Evolutionary conservation across 768 basidiomycete genomes (phyloP).

Genomic region (Favolaschia claudopus): DNA sequence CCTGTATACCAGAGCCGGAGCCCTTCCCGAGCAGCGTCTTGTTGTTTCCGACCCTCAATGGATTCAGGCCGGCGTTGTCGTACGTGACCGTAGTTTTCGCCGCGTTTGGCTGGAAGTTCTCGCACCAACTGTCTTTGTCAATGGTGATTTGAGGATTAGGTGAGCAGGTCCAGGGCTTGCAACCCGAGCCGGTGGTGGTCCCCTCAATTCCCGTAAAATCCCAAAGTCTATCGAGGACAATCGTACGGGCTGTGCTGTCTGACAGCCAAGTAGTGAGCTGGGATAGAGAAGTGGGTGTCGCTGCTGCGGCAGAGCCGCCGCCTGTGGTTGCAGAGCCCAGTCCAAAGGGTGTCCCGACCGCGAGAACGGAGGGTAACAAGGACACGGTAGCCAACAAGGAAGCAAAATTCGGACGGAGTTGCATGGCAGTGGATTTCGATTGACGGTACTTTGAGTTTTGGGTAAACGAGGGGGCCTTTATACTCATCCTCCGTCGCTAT

Average conservation of each 20-base stretch:
- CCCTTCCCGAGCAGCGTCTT: constrained; percentile 36
- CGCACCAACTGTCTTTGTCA: constrained; percentile 20
- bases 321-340: too few species aligned
- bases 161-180: constrained; percentile 34
- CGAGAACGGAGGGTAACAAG: too few species aligned
- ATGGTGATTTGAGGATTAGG: constrained; percentile 31
- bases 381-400: too few species aligned
- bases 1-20: constrained; percentile 30
- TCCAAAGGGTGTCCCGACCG: too few species aligned
- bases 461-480: too few species aligned
- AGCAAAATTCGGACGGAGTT: too few species aligned
- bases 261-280: constrained; percentile 34
- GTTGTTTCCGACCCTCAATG: constrained; percentile 33
- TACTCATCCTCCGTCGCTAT: too few species aligned
- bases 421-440: too few species aligned
- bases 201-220: constrained; percentile 33
- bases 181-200: constrained; percentile 25
- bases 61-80: constrained; percentile 27
- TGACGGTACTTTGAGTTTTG: too few species aligned
- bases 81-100: constrained; percentile 28
- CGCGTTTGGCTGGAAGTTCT: constrained; percentile 26
- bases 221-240: constrained; percentile 28
- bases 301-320: too few species aligned
- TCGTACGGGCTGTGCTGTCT: constrained; percentile 32
- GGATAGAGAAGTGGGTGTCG: constrained; percentile 31